These are phyloP conservation scores for Penicillium antarcticum DNA, from an alignment of 495 filamentous ascomycete species.

Conservation along the genomic window DNA sequence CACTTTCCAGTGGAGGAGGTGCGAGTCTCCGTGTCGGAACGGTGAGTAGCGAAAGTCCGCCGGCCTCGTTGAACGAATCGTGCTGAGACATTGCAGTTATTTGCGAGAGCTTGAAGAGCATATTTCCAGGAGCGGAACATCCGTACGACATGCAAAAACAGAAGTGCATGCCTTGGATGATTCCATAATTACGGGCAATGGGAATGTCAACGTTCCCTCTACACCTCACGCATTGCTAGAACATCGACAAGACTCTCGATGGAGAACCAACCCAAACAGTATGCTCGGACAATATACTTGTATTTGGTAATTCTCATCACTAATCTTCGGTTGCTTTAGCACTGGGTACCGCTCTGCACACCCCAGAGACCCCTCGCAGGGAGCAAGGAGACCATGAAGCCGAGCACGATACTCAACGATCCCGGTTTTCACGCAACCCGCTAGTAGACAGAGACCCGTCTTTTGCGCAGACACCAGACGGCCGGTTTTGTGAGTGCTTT, in stretches of 20 bases:
- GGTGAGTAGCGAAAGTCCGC: constrained; percentile 9
- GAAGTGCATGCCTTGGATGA: background rate
- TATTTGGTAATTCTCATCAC: no score
- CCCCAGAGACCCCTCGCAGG: background rate
- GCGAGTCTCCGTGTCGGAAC: constrained; percentile 30
- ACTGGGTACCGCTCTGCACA: constrained; percentile 1
- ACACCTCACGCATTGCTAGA: constrained; percentile 1
- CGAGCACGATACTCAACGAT: constrained; percentile 17
- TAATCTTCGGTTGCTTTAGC: background rate
- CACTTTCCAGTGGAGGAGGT: constrained; percentile 29
- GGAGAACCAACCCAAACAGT: constrained; percentile 8
- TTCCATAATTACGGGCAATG: constrained; percentile 3
- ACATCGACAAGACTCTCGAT: background rate
- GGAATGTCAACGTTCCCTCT: constrained; percentile 1
- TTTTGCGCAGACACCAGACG: constrained; percentile 28
- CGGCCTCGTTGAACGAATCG: background rate
- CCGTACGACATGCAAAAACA: background rate
- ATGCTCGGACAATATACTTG: background rate
- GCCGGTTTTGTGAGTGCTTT: constrained; percentile 23
- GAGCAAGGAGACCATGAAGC: constrained; percentile 1
- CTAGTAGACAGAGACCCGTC: constrained; percentile 27
- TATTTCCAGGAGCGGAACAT: constrained; percentile 4
- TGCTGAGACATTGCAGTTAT: constrained; percentile 14
- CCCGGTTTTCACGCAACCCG: constrained; percentile 27
- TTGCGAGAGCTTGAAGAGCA: constrained; percentile 22